These are phyloP conservation scores for Capronia coronata DNA, from an alignment of 2,329 filamentous ascomycete species.

Conservation along the genomic window DNA sequence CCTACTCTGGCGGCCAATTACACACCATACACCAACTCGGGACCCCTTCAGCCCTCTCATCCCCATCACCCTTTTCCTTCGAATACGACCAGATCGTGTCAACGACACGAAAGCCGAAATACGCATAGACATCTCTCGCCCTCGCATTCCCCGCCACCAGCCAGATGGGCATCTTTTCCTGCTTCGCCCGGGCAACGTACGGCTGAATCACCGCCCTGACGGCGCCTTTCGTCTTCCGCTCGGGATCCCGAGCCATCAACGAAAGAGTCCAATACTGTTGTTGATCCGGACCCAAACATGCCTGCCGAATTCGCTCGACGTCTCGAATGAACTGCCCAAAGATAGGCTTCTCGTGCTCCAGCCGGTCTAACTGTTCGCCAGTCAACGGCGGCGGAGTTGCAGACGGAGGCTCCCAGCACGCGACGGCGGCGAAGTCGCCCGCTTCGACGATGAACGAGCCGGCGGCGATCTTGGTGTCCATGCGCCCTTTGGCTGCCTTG, in stretches of 20 bases:
- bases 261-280: slow-evolving; percentile 15
- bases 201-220: slow-evolving; percentile 26
- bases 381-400: slow-evolving; percentile 3
- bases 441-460: slow-evolving; percentile 18
- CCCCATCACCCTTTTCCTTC: neutral
- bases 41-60: slow-evolving; percentile 1
- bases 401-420: slow-evolving; percentile 22
- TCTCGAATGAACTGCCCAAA: slow-evolving; percentile 15
- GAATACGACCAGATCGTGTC: slow-evolving; percentile 9
- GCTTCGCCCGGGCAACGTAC: slow-evolving; percentile 15
- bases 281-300: neutral
- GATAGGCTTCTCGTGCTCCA: slow-evolving; percentile 9
- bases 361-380: slow-evolving; percentile 4
- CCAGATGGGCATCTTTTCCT: slow-evolving; percentile 21
- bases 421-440: slow-evolving; percentile 19
- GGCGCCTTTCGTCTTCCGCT: slow-evolving; percentile 19
- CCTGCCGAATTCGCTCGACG: slow-evolving; percentile 2
- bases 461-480: slow-evolving; percentile 14
- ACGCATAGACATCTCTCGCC: slow-evolving; percentile 25
- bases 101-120: slow-evolving; percentile 25
- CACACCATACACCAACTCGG: slow-evolving; percentile 20
- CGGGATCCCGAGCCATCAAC: slow-evolving; percentile 23
- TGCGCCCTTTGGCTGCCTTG: slow-evolving; percentile 3
- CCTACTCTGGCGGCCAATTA: slow-evolving; percentile 17
- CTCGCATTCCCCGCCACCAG: slow-evolving; percentile 19